Base-by-base conservation (phyloP, 495 filamentous ascomycete genomes). In the Penicillium steckii region DNA sequence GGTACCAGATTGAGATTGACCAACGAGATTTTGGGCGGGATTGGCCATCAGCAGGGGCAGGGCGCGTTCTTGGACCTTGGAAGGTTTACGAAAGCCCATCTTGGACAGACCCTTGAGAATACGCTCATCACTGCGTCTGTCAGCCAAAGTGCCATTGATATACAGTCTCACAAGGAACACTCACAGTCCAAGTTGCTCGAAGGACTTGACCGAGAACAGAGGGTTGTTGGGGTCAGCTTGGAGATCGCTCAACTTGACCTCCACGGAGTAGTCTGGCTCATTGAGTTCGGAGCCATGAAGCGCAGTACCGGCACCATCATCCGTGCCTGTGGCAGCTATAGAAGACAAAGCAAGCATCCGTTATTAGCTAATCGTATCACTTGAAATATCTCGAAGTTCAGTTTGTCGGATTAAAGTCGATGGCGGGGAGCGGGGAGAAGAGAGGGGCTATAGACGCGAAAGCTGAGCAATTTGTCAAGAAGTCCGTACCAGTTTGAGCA, bases 1-100 rank as follows among this genome's bases (percentile, higher is more conserved):
- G 12, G 95, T 99, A 53, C 95, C 95, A 4, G 95, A 98, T 71
- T 99, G 95, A 23, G 94, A 97, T 67, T 99, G 95, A 18, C 91
- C 94, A 53, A 99, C 93, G 77, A 97, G 85, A 69, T 97, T 97
- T 35, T 74, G 80, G 0, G 93, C 88, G 13, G 92, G 92, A 59
- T 95, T 80, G 55, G 73, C 62, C 53, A 98, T 79, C 50, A 98
- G 85, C 17, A 98, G 79, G 15, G 94, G 95, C 3, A 98, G 78
- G 2, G 93, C 93, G 47, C 83, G 85, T 68, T 96, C 94, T 71
- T 98, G 94, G 62, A 98, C 91, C 74, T 97, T 97, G 23, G 93
- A 97, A 0, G 94, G 94, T 70, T 95, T 95, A 60, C 82, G 81
- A 78, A 96, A 97, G 71, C 88, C 87, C 86, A 97, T 88, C 43